Evolutionary conservation across 176 grass and related monocot genomes (phyloP).

Genomic region (Avena insularis): DNA sequence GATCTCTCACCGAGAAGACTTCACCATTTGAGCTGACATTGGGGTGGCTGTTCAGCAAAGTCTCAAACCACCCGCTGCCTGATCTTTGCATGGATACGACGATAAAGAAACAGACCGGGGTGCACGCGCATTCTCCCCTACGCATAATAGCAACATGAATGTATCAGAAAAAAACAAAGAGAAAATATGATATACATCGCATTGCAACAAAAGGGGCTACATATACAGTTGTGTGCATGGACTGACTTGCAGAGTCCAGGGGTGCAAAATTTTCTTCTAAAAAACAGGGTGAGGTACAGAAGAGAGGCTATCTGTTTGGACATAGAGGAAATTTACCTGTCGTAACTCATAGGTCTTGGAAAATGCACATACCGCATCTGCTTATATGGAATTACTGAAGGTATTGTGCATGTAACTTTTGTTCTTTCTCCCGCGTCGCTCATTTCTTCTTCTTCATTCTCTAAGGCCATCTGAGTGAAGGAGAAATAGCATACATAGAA

Average conservation of each 20-base stretch:
- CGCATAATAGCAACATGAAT: conserved; percentile 14
- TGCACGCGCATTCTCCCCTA: conserved; percentile 73
- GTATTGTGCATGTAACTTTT: conserved; percentile 44
- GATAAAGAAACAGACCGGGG: conserved; percentile 76
- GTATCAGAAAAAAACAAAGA: neutral
- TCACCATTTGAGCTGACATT: conserved; percentile 96
- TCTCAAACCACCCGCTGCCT: conserved; percentile 97
- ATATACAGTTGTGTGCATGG: neutral
- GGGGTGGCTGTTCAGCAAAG: conserved; percentile 91
- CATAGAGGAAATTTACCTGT: conserved; percentile 48
- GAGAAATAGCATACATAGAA: conserved; percentile 78
- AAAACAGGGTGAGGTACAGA: neutral
- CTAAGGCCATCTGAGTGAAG: conserved; percentile 68
- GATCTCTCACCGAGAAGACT: conserved; percentile 65
- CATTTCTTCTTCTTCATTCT: conserved; percentile 43
- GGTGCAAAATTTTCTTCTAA: neutral
- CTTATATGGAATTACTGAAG: conserved; percentile 40
- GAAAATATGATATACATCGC: neutral
- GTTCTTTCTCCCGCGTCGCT: conserved; percentile 5
- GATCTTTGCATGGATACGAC: conserved; percentile 97
- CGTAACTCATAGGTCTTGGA: conserved; percentile 71
- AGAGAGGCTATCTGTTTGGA: neutral
- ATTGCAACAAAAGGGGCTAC: neutral
- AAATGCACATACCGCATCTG: conserved; percentile 72
- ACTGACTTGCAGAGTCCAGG: neutral